These are phyloP conservation scores for Nakaseomyces nivariensis DNA, from an alignment of 1,139 yeast species.

Conservation along the genomic window DNA sequence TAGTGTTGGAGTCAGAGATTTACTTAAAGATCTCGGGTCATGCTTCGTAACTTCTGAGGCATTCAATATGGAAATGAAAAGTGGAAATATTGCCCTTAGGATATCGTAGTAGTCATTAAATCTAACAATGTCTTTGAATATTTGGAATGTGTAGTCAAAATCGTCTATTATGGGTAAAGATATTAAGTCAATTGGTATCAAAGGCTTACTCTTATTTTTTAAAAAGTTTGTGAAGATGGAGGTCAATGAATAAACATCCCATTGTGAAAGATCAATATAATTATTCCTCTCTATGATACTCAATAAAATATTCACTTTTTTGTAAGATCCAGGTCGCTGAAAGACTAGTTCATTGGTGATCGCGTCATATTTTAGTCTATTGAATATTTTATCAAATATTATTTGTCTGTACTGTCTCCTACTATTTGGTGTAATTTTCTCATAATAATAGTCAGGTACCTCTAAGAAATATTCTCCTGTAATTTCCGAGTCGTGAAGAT, in stretches of 20 bases:
- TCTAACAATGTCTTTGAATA: conserved; percentile 31
- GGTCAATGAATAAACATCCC: conserved; percentile 54
- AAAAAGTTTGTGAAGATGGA: conserved; percentile 43
- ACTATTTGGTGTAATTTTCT: conserved; percentile 22
- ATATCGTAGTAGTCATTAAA: conserved; percentile 25
- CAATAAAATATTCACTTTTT: conserved; percentile 40
- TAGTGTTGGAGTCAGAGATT: conserved; percentile 41
- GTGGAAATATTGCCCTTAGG: conserved; percentile 35
- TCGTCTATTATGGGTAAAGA: conserved; percentile 41
- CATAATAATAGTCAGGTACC: conserved; percentile 28
- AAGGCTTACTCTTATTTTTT: conserved; percentile 36
- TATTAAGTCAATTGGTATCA: conserved; percentile 38
- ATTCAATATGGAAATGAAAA: conserved; percentile 33
- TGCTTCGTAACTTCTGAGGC: conserved; percentile 36
- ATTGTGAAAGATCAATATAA: conserved; percentile 47
- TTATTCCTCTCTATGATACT: conserved; percentile 46
- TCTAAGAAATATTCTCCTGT: conserved; percentile 28
- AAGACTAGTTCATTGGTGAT: conserved; percentile 40
- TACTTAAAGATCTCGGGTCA: conserved; percentile 37
- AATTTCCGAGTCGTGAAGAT: conserved; percentile 41
- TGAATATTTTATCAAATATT: conserved; percentile 37
- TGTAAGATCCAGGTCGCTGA: conserved; percentile 50
- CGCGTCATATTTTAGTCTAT: conserved; percentile 39
- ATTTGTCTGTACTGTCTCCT: conserved; percentile 31
- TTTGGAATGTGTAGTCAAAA: conserved; percentile 32